These are phyloP conservation scores for Serendipita indica DNA, from an alignment of 768 basidiomycete genomes.

Conservation along the genomic window DNA sequence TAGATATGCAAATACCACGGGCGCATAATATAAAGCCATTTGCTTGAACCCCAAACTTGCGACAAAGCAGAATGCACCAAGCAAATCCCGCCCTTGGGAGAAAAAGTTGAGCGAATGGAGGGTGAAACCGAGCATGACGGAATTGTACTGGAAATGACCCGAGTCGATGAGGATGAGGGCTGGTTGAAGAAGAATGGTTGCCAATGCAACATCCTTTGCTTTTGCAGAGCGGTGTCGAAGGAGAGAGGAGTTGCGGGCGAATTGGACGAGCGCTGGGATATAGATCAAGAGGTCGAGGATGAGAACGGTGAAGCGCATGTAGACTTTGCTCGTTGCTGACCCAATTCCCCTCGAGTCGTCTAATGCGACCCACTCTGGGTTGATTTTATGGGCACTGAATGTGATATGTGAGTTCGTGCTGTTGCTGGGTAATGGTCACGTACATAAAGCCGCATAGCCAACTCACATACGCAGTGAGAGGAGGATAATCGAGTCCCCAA, in stretches of 20 bases:
- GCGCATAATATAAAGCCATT: slow-evolving; percentile 90
- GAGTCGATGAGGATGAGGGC: slow-evolving; percentile 73
- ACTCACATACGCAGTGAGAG: slow-evolving; percentile 78
- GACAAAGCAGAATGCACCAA: slow-evolving; percentile 69
- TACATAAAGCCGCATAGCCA: slow-evolving; percentile 70
- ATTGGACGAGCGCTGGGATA: slow-evolving; percentile 55
- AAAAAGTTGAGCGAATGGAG: slow-evolving; percentile 58
- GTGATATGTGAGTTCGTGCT: slow-evolving; percentile 9
- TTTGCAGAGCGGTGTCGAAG: slow-evolving; percentile 47
- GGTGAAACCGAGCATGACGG: slow-evolving; percentile 78
- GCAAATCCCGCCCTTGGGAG: slow-evolving; percentile 47
- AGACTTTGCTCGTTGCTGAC: slow-evolving; percentile 46
- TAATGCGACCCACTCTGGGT: slow-evolving; percentile 55
- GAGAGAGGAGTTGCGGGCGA: slow-evolving; percentile 44
- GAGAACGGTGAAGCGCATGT: slow-evolving; percentile 69
- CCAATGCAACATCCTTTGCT: slow-evolving; percentile 59
- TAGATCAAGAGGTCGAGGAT: slow-evolving; percentile 56
- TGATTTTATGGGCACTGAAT: slow-evolving; percentile 34
- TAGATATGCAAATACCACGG: slow-evolving; percentile 81
- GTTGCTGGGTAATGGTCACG: slow-evolving; percentile 20
- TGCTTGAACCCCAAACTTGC: slow-evolving; percentile 87
- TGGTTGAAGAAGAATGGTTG: slow-evolving; percentile 69
- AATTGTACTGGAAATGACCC: slow-evolving; percentile 94
- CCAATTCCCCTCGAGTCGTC: slow-evolving; percentile 60
- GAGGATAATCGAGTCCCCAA: slow-evolving; percentile 94